phyloP scores from a whole-genome alignment of 371 early-diverging fungal genomes.

The Phascolomyces articulosus region DNA sequence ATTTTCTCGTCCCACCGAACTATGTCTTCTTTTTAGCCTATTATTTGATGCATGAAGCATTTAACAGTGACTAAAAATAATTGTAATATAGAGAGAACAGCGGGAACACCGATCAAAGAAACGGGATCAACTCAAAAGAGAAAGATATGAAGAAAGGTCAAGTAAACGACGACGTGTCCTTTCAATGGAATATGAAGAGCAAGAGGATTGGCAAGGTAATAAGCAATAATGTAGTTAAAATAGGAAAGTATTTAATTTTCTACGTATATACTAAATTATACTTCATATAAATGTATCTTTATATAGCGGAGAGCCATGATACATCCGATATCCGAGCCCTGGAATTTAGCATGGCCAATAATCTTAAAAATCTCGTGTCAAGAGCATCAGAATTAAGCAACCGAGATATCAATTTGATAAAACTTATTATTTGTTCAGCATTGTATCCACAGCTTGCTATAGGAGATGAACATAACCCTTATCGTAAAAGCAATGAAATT shows the following conservation, averaged over 20 bases:
- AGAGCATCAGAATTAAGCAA: conserved; percentile 41
- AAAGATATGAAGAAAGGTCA: conserved; percentile 30
- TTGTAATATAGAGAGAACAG: conserved; percentile 4
- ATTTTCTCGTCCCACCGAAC: no score
- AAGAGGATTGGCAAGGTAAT: conserved; percentile 22
- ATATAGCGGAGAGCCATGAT: conserved; percentile 13
- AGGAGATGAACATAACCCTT: conserved; percentile 65
- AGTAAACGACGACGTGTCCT: conserved; percentile 34
- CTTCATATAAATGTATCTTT: not conserved
- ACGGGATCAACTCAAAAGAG: conserved; percentile 34
- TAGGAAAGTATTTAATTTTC: no score
- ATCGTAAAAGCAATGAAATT: conserved; percentile 59
- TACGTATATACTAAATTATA: no score
- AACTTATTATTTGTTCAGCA: conserved; percentile 64
- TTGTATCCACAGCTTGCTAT: conserved; percentile 71
- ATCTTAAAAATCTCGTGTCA: conserved; percentile 37
- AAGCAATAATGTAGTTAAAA: not conserved
- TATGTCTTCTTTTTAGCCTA: no score
- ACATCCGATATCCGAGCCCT: conserved; percentile 56
- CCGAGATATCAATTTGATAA: conserved; percentile 53
- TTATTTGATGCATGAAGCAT: no score
- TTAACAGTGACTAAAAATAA: no score
- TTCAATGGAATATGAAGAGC: conserved; percentile 18
- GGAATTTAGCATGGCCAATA: conserved; percentile 65
- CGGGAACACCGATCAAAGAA: conserved; percentile 12